Base-by-base conservation (phyloP, 1,139 yeast species). In the Suhomyces maxii region DNA sequence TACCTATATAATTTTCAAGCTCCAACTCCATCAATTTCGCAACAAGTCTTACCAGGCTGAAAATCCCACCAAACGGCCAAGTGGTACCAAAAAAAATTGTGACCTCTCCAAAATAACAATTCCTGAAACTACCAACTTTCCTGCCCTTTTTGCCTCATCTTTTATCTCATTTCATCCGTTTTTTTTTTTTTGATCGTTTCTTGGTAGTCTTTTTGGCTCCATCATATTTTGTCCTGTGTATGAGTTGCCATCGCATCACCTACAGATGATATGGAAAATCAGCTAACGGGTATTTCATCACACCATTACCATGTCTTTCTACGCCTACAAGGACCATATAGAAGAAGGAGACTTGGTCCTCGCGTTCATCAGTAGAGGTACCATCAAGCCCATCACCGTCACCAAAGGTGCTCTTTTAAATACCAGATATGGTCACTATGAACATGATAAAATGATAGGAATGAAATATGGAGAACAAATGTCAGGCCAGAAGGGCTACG, bases 371-470 rank as follows among this genome's bases (percentile, higher is more conserved):
- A 84, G 93, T 38, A 76, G 99, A 57, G 85, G 83, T 34, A 80
- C 84, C 53, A 79, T 89, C 53, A 89, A 88, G 61, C 96, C 97
- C 0, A 68, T 91, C 36, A 73, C 71, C 3, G 80, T 90, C 26
- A 76, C 76, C 38, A 62, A 67, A 36, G 89, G 85, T 7, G 84
- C 79, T 45, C 68, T 67, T 18, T 71, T 93, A 53, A 88, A 89
- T 63, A 90, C 98, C 8, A 73, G 97, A 53, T 95, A 84, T 64
- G 99, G 99, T 8, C 78, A 85, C 30, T 95, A 89, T 63, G 87
- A 84, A 23, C 98, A 93, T 60, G 77, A 79, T 43, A 71, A 79
- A 36, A 90, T 95, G 88, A 81, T 95, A 47, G 97, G 97, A 1
- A 69, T 79, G 62, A 77, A 73, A 53, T 93, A 80, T 65, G 99